Evolutionary conservation across 1,284 basidiomycete species (phyloP).

Genomic region (Somion occarium): DNA sequence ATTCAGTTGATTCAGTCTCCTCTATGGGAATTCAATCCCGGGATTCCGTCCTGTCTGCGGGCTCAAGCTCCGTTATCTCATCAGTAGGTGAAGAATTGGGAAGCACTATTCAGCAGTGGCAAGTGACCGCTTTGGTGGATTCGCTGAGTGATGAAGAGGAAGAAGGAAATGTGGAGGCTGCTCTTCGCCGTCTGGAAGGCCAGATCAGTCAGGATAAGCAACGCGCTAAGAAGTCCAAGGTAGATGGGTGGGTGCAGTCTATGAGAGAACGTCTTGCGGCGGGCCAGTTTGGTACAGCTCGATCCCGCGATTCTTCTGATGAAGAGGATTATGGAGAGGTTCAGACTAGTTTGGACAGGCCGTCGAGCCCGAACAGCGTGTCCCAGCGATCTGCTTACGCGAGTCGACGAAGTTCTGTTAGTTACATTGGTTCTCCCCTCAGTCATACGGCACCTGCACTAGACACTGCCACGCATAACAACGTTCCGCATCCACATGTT

Average conservation of each 20-base stretch:
- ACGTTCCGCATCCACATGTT: slow-evolving; percentile 7
- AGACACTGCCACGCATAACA: slow-evolving; percentile 4
- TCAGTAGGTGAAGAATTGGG: slow-evolving; percentile 35
- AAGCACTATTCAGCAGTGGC: slow-evolving; percentile 69
- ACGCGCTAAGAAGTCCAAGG: slow-evolving; percentile 67
- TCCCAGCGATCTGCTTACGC: slow-evolving; percentile 7
- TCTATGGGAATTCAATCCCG: slow-evolving; percentile 69
- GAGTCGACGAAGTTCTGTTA: slow-evolving; percentile 7
- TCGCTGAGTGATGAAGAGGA: slow-evolving; percentile 73
- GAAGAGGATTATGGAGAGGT: slow-evolving; percentile 25
- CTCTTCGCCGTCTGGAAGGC: slow-evolving; percentile 74
- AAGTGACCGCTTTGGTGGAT: slow-evolving; percentile 73
- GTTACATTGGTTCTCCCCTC: neutral
- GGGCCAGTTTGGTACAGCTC: slow-evolving; percentile 56
- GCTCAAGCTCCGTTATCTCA: slow-evolving; percentile 38
- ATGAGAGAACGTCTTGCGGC: slow-evolving; percentile 60
- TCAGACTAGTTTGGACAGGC: neutral
- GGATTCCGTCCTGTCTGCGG: slow-evolving; percentile 44
- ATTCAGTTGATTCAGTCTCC: slow-evolving; percentile 64
- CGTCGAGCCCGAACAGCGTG: slow-evolving; percentile 4
- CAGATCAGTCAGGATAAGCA: slow-evolving; percentile 72
- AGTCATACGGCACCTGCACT: neutral
- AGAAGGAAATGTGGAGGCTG: slow-evolving; percentile 75
- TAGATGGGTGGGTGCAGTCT: slow-evolving; percentile 76
- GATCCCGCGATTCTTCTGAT: slow-evolving; percentile 41